Base-by-base conservation (phyloP, 2,329 filamentous ascomycete species). In the Nemania diffusa region DNA sequence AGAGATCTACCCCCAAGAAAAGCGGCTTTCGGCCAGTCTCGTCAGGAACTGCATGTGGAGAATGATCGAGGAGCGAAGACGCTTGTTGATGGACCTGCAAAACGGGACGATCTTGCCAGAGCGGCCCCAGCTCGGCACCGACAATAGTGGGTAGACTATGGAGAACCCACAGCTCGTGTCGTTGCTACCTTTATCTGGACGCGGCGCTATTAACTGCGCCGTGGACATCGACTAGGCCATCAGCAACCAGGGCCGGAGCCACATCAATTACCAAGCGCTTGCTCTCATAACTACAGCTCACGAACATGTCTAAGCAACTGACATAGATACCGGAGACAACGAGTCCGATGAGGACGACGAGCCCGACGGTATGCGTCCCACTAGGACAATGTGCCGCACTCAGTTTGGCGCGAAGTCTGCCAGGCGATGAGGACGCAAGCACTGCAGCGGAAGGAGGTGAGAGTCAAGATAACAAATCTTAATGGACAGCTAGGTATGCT, bases 21-120 rank as follows among this genome's bases (percentile, higher is more conserved):
- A 46, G 8, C 42, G 42, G 42, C 42, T 46, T 46, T 46, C 42
- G 42, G 42, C 42, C 17, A 46, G 42, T 46, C 42, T 46, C 42
- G 42, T 46, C 42, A 46, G 15, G 17, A 8, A 4, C 42, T 46
- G 42, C 42, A 46, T 46, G 42, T 22, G 15, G 5, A 2, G 17
- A 46, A 46, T 46, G 42, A 20, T 46, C 42, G 8, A 20, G 15
- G 42, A 46, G 42, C 42, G 42, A 46, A 46, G 8, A 20, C 42
- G 42, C 42, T 22, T 46, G 42, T n/a, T 46, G 15, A 46, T 46
- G 42, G 42, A n/a, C 42, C 17, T 20, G 42, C 2, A 2, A 46
- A 22, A 46, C n/a, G 17, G 42, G 42, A 20, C 17, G 42, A 5
- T 22, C 42, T 46, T 46, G n/a, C 42, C 42, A 22, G 42, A 46